Conservation (phyloP, 2,329 filamentous ascomycete genomes). For the Exophiala calicioides region DNA sequence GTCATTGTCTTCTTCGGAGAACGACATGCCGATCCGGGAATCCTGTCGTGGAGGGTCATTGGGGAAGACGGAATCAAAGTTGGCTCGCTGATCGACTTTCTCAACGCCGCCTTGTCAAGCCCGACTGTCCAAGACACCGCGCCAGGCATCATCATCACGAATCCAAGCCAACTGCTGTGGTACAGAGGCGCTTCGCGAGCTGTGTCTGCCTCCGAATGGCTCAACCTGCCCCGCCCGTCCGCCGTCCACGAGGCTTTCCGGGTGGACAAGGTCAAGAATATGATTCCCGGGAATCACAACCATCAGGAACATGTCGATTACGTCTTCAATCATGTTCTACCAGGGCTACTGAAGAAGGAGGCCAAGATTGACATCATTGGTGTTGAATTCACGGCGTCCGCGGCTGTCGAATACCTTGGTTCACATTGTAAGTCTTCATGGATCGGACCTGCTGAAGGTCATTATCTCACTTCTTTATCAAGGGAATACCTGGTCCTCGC, state of each 20-base stretch:
- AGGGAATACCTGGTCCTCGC: conserved; percentile 44
- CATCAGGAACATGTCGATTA: conserved; percentile 64
- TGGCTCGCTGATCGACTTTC: conserved; percentile 70
- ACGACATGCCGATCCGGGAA: conserved; percentile 68
- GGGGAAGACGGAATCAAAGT: conserved; percentile 65
- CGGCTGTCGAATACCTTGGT: conserved; percentile 61
- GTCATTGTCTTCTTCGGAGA: conserved; percentile 77
- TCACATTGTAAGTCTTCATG: conserved; percentile 49
- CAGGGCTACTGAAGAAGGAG: conserved; percentile 44
- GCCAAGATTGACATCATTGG: conserved; percentile 70
- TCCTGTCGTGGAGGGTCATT: conserved; percentile 70
- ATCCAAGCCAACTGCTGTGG: conserved; percentile 76
- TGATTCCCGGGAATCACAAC: conserved; percentile 60
- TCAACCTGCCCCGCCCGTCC: conserved; percentile 61
- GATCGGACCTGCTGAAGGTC: conserved; percentile 2
- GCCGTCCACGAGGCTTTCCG: conserved; percentile 59
- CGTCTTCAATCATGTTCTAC: conserved; percentile 66
- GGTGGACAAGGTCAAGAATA: conserved; percentile 59
- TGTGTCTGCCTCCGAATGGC: conserved; percentile 61
- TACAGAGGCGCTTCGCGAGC: conserved; percentile 64
- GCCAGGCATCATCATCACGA: conserved; percentile 70
- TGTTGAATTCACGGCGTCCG: conserved; percentile 66
- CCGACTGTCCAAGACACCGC: conserved; percentile 31
- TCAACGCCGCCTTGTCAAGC: conserved; percentile 52
- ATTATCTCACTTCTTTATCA: conserved; percentile 1